phyloP scores from a whole-genome alignment of 2,329 filamentous ascomycete species.

The Aspergillus pseudotamarii region DNA sequence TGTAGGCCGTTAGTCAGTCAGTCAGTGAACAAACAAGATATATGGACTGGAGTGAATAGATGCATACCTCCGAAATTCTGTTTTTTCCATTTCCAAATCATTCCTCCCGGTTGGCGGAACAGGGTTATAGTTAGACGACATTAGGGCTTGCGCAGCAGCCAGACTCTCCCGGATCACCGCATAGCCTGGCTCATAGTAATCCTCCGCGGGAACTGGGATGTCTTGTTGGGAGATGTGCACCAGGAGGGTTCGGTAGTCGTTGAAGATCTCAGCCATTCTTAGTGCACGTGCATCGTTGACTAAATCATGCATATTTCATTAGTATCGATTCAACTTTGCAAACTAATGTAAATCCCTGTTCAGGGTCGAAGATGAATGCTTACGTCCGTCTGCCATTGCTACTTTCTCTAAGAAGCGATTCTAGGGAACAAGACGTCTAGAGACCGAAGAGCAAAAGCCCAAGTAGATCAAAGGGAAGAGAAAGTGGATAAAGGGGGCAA shows the following conservation, averaged over 20 bases:
- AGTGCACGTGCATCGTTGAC: slow-evolving; percentile 67
- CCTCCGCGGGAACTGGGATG: slow-evolving; percentile 54
- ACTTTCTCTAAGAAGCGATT: slow-evolving; percentile 5
- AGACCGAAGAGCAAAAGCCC: slow-evolving; percentile 4
- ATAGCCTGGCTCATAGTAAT: slow-evolving; percentile 63
- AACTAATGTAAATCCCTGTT: neutral
- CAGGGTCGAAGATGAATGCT: slow-evolving; percentile 26
- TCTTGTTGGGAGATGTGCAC: slow-evolving; percentile 60
- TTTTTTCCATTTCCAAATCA: slow-evolving; percentile 58
- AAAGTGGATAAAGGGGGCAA: slow-evolving; percentile 3
- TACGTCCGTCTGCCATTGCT: slow-evolving; percentile 61
- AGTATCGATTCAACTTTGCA: slow-evolving; percentile 10
- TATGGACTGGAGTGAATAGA: neutral
- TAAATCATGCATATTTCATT: slow-evolving; percentile 32
- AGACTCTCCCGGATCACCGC: slow-evolving; percentile 59
- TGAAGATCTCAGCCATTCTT: slow-evolving; percentile 65
- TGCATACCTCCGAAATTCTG: slow-evolving; percentile 57
- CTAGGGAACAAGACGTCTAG: slow-evolving; percentile 9
- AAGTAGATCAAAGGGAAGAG: neutral
- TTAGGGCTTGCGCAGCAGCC: slow-evolving; percentile 57
- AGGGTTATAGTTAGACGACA: slow-evolving; percentile 56
- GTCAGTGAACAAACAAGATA: slow-evolving; percentile 8
- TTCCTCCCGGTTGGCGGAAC: slow-evolving; percentile 44
- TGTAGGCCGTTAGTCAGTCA: slow-evolving; percentile 30
- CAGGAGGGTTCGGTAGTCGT: slow-evolving; percentile 64